Evolutionary conservation across 306 rosid genomes (phyloP).

Genomic region (Vicia faba): DNA sequence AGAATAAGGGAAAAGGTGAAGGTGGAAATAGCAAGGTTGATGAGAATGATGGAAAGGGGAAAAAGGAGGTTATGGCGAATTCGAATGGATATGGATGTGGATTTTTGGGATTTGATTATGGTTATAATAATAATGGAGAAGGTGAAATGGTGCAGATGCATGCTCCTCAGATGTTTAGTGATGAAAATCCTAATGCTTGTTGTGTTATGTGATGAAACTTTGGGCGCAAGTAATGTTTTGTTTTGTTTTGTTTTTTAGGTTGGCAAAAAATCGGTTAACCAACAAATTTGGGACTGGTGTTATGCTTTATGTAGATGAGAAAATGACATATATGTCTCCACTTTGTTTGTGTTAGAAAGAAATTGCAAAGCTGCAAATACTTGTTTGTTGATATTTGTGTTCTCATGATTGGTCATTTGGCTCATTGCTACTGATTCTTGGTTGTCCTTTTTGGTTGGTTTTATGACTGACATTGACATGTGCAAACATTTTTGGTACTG

Average conservation of each 20-base stretch:
- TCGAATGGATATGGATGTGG: constrained; percentile 25
- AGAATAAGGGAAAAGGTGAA: constrained; percentile 41
- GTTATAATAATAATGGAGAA: constrained; percentile 37
- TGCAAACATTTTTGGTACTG: no score
- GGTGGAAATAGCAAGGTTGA: constrained; percentile 21
- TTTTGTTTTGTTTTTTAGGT: not conserved
- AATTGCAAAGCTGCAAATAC: not conserved
- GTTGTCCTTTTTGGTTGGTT: no score
- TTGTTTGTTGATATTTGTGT: no score
- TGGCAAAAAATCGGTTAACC: not conserved
- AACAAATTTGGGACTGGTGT: not conserved
- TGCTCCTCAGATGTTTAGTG: constrained; percentile 72
- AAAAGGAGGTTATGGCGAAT: constrained; percentile 35
- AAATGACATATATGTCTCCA: not conserved
- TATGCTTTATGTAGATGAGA: no score
- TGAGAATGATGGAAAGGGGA: constrained; percentile 12
- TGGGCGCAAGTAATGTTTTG: not conserved
- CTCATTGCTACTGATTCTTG: no score
- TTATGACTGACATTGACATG: no score
- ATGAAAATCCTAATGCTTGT: constrained; percentile 89
- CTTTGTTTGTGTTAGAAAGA: not conserved
- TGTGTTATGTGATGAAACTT: constrained; percentile 55
- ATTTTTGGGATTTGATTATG: constrained; percentile 1
- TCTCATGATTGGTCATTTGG: no score
- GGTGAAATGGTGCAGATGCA: constrained; percentile 37